Conservation (phyloP, 2,329 filamentous ascomycete species). For the Immersiporthe knoxdaviesiana region DNA sequence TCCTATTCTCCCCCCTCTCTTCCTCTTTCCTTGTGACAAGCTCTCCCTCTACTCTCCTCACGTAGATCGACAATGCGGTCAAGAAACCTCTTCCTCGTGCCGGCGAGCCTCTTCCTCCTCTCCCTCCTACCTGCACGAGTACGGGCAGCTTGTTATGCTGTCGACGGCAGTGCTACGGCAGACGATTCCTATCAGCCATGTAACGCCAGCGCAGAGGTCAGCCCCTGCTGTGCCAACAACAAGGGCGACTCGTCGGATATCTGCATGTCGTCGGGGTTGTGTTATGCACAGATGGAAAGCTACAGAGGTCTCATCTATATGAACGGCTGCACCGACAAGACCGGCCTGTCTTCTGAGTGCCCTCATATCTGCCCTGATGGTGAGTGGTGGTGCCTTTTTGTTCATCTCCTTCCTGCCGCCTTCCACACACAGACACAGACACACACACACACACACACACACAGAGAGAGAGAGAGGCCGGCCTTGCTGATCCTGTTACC, state of each 20-base stretch:
- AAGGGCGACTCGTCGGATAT: conserved; percentile 31
- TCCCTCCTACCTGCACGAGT: neutral
- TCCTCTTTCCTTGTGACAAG: neutral
- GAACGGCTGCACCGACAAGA: conserved; percentile 33
- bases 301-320: conserved; percentile 31
- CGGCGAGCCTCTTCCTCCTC: neutral
- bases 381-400: conserved; percentile 12
- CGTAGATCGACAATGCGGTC: conserved; percentile 2
- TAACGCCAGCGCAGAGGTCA: conserved; percentile 30
- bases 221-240: conserved; percentile 32
- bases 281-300: conserved; percentile 29
- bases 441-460: neutral
- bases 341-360: conserved; percentile 27
- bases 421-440: neutral
- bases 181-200: conserved; percentile 25
- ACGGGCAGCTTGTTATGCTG: conserved; percentile 26
- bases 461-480: too few species aligned
- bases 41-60: neutral
- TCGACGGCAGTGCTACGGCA: conserved; percentile 22
- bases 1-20: too few species aligned
- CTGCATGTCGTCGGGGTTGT: conserved; percentile 33
- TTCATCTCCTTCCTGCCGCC: neutral
- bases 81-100: neutral
- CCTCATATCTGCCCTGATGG: conserved; percentile 31
- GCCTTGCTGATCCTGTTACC: neutral